Percentiles rank a stretch among this genome's conserved stretches.
Conservation (phyloP, 148 eudicot species). For the Rhododendron kiyosumense region DNA sequence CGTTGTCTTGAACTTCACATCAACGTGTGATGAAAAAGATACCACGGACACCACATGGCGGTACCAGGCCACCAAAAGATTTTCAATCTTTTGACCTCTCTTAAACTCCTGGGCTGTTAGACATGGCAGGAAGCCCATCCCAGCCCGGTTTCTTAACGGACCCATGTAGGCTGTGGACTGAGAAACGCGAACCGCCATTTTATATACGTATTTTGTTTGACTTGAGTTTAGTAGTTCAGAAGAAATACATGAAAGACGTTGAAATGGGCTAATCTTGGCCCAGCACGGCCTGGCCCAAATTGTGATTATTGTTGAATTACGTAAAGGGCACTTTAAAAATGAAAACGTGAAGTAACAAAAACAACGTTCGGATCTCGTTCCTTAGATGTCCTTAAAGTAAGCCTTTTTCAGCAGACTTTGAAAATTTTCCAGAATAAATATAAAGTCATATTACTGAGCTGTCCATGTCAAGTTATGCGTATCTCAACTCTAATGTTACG, state of each 20-base stretch:
- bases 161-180: not conserved
- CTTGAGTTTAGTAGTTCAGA: too few species aligned
- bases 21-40: not conserved
- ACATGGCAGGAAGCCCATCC: not conserved
- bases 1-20: not conserved
- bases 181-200: not conserved
- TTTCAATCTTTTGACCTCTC: not conserved
- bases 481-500: not conserved
- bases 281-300: not conserved
- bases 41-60: not conserved
- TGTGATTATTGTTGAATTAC: not conserved
- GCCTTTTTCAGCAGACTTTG: not conserved
- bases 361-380: not conserved
- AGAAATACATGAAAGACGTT: not conserved
- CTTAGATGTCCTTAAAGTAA: not conserved
- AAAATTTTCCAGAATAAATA: not conserved
- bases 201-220: too few species aligned
- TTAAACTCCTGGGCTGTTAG: not conserved
- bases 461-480: not conserved
- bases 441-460: too few species aligned
- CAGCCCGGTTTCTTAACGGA: not conserved
- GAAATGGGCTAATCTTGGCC: not conserved
- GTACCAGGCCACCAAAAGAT: not conserved
- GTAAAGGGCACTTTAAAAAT: not conserved
- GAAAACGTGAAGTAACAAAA: not conserved